phyloP scores from a whole-genome alignment of 805 yeast species.

The Candida anglica region DNA sequence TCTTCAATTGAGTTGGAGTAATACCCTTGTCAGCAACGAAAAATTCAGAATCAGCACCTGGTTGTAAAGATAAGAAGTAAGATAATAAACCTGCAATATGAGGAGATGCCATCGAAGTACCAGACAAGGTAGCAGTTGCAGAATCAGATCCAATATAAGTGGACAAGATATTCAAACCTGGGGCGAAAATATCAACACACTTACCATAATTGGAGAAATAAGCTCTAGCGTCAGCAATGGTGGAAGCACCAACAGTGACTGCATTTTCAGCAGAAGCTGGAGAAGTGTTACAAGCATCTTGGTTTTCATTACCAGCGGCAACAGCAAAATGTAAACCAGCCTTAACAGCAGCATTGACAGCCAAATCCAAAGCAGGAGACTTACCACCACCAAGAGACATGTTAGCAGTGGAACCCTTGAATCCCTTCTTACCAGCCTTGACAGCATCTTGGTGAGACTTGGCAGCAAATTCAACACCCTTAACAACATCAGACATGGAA shows the following conservation, averaged over 20 bases:
- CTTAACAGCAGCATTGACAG: constrained; percentile 84
- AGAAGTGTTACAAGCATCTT: constrained; percentile 87
- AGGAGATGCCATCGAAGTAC: constrained; percentile 99
- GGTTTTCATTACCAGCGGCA: constrained; percentile 94
- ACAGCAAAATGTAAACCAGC: constrained; percentile 91
- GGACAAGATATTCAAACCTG: constrained; percentile 86
- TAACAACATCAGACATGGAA: constrained; percentile 76
- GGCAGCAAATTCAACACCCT: constrained; percentile 84
- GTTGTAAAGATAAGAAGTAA: constrained; percentile 83
- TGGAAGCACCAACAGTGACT: constrained; percentile 93
- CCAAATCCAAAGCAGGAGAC: constrained; percentile 80
- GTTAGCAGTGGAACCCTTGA: constrained; percentile 84
- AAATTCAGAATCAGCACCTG: constrained; percentile 64
- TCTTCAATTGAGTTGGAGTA: constrained; percentile 73
- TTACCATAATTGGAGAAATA: constrained; percentile 92
- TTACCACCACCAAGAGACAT: constrained; percentile 95
- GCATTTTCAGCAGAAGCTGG: constrained; percentile 87
- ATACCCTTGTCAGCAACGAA: constrained; percentile 50
- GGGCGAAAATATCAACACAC: constrained; percentile 96
- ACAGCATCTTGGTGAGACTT: constrained; percentile 58
- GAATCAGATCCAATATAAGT: constrained; percentile 74
- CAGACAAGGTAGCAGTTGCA: constrained; percentile 81
- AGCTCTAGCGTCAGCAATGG: constrained; percentile 85
- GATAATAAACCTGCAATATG: constrained; percentile 90
- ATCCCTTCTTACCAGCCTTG: constrained; percentile 53